These are phyloP conservation scores for Fraxinus cuspidata DNA, from an alignment of 257 asterid genomes.

Conservation along the genomic window DNA sequence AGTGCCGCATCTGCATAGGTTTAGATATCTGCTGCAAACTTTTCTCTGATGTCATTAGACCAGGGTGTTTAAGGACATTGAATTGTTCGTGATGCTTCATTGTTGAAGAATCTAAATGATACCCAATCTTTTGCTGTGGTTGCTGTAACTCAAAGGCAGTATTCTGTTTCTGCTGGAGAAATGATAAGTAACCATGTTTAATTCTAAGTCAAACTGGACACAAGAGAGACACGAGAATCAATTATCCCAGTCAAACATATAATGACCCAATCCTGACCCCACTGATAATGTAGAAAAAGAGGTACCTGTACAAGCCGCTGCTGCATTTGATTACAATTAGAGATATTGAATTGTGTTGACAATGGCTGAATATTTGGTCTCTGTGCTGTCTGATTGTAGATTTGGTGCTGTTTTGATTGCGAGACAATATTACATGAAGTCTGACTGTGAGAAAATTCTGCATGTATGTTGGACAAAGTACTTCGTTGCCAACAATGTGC, in stretches of 20 bases:
- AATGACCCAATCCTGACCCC: not conserved
- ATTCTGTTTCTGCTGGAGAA: not conserved
- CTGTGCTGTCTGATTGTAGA: slow-evolving; percentile 1
- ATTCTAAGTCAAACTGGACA: not conserved
- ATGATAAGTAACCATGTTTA: not conserved
- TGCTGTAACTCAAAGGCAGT: slow-evolving; percentile 2
- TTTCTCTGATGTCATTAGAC: slow-evolving; percentile 22
- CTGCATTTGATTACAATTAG: slow-evolving; percentile 2
- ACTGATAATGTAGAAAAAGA: slow-evolving; percentile 5
- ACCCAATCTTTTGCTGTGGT: slow-evolving; percentile 25
- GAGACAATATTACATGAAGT: slow-evolving; percentile 17
- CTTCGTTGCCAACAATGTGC: not conserved
- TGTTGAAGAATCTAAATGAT: slow-evolving; percentile 18
- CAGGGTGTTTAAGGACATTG: slow-evolving; percentile 25
- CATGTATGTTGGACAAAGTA: not conserved
- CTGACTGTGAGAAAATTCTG: slow-evolving; percentile 11
- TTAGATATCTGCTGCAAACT: not conserved
- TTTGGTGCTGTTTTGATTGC: slow-evolving; percentile 18
- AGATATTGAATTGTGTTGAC: slow-evolving; percentile 19
- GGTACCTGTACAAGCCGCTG: slow-evolving; percentile 30
- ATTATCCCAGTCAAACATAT: not conserved
- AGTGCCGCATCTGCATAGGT: not conserved
- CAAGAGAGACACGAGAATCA: not conserved
- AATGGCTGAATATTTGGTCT: slow-evolving; percentile 22
- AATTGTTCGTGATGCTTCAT: slow-evolving; percentile 21